These are phyloP conservation scores for Crassisporium funariophilum DNA, from an alignment of 768 basidiomycete species.

Conservation along the genomic window DNA sequence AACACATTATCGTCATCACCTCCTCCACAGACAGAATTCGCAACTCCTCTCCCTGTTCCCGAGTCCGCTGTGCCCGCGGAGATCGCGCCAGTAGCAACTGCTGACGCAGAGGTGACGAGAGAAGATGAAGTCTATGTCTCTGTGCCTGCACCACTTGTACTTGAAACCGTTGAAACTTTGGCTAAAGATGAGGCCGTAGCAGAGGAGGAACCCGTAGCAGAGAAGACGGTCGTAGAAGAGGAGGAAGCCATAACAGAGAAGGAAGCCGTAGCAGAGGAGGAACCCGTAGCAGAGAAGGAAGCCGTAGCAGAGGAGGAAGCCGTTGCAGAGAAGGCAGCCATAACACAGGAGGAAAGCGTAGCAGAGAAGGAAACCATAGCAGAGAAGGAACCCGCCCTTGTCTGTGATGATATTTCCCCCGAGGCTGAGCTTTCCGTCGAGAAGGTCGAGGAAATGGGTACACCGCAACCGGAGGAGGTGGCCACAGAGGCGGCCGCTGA, in stretches of 20 bases:
- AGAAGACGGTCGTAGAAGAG: background rate
- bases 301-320: slow-evolving; percentile 2
- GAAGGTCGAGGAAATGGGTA: background rate
- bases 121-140: background rate
- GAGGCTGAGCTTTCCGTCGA: slow-evolving; percentile 15
- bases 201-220: background rate
- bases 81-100: background rate
- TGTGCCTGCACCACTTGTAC: background rate
- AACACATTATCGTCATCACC: slow-evolving; percentile 24
- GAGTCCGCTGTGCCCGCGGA: slow-evolving; percentile 1
- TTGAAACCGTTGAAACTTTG: background rate
- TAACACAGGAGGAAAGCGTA: background rate
- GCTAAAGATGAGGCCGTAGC: background rate
- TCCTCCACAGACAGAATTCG: background rate
- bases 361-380: background rate
- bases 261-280: background rate
- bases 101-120: background rate
- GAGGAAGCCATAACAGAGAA: background rate
- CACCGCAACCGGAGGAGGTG: background rate
- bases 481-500: background rate
- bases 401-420: background rate
- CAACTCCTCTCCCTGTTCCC: slow-evolving; percentile 1
- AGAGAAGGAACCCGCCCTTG: slow-evolving; percentile 1
- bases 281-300: background rate
- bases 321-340: background rate